Conservation (phyloP, 192 early-diverging fungal species). For the Mycoemilia scoparia region DNA sequence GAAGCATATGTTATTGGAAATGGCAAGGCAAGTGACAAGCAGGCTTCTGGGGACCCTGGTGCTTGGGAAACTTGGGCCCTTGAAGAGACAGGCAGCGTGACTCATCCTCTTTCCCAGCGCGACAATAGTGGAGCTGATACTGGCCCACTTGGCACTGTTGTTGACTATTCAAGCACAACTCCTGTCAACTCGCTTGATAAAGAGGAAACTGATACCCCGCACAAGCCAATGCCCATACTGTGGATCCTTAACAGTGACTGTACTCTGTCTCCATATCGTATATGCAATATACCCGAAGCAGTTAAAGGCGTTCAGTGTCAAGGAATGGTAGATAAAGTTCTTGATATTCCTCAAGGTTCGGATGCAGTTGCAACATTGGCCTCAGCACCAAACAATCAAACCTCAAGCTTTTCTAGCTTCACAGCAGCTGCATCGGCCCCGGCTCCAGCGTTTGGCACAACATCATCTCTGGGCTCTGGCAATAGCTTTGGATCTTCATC, state of each 20-base stretch:
- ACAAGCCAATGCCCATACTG: conserved; percentile 56
- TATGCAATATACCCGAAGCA: conserved; percentile 37
- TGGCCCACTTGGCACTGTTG: conserved; percentile 43
- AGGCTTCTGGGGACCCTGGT: conserved; percentile 12
- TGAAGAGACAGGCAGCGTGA: conserved; percentile 31
- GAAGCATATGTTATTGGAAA: conserved; percentile 1
- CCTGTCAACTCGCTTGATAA: conserved; percentile 33
- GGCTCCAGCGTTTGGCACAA: conserved; percentile 9
- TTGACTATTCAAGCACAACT: conserved; percentile 52
- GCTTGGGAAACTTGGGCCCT: conserved; percentile 53
- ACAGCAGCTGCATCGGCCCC: not conserved
- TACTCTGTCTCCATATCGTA: conserved; percentile 41
- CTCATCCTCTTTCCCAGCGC: conserved; percentile 35
- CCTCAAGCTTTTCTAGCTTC: not conserved
- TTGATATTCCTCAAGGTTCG: conserved; percentile 5
- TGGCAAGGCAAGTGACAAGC: conserved; percentile 2
- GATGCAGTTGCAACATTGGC: not conserved
- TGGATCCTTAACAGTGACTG: conserved; percentile 52
- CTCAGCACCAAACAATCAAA: not conserved
- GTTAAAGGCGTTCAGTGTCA: conserved; percentile 16
- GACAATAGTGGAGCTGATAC: conserved; percentile 37
- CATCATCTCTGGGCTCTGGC: no score
- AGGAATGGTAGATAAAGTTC: conserved; percentile 14
- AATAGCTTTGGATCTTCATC: no score
- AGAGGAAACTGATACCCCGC: conserved; percentile 15